Percentiles rank a stretch among this genome's conserved stretches.
These are phyloP conservation scores for Pilaira anomala DNA, from an alignment of 192 early-diverging fungal genomes.

Conservation along the genomic window DNA sequence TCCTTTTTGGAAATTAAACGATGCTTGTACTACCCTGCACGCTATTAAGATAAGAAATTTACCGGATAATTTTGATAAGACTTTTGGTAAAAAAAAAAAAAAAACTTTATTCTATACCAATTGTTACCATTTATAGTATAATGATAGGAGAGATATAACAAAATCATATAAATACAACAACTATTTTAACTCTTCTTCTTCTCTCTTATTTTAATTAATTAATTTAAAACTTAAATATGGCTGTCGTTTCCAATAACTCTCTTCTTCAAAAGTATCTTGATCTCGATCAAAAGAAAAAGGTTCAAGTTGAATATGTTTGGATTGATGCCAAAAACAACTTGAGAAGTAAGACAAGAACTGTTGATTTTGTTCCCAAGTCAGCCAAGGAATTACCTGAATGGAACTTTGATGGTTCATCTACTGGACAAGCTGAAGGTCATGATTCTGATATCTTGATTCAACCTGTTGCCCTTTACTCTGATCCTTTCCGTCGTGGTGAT, in stretches of 20 bases:
- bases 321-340: constrained; percentile 45
- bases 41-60: constrained; percentile 2
- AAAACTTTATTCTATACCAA: background rate
- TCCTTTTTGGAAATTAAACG: too few relatives aligned
- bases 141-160: constrained; percentile 11
- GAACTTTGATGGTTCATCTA: constrained; percentile 58
- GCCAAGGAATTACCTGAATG: constrained; percentile 44
- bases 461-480: constrained; percentile 45
- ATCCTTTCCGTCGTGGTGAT: constrained; percentile 54
- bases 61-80: constrained; percentile 1
- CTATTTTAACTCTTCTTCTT: constrained; percentile 3
- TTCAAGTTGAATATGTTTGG: constrained; percentile 56
- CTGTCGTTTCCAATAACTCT: constrained; percentile 34
- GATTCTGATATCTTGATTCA: constrained; percentile 53
- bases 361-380: constrained; percentile 27
- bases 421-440: constrained; percentile 49
- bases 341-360: constrained; percentile 51
- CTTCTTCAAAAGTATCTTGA: constrained; percentile 48
- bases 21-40: background rate
- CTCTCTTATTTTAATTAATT: constrained; percentile 4
- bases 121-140: constrained; percentile 12
- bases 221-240: constrained; percentile 16
- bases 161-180: constrained; percentile 13
- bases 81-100: background rate
- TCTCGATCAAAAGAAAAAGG: constrained; percentile 47